These are phyloP conservation scores for Tuber magnatum DNA, from an alignment of 495 filamentous ascomycete genomes.

Conservation along the genomic window DNA sequence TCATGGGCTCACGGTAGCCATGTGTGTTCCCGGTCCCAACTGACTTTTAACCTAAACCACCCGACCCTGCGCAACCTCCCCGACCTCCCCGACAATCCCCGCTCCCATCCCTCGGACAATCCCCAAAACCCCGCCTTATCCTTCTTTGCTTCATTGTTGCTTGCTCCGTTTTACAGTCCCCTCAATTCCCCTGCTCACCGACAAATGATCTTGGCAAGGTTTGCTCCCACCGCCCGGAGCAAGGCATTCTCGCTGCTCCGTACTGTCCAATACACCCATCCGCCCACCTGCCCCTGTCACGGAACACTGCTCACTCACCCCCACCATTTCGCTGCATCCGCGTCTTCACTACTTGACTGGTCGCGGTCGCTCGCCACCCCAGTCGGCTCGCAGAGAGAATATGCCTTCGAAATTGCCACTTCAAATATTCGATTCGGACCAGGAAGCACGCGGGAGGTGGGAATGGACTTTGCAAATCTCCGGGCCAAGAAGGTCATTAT, in stretches of 20 bases:
- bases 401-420: slow-evolving; percentile 97
- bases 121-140: not conserved
- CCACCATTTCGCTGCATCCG: slow-evolving; percentile 47
- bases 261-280: slow-evolving; percentile 83
- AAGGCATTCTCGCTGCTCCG: slow-evolving; percentile 75
- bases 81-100: too few species aligned
- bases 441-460: slow-evolving; percentile 92
- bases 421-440: slow-evolving; percentile 89
- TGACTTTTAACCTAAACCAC: too few species aligned
- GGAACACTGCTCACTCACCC: slow-evolving; percentile 72
- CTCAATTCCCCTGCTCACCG: too few species aligned
- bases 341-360: slow-evolving; percentile 44
- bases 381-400: slow-evolving; percentile 62
- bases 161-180: not conserved
- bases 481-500: slow-evolving; percentile 76
- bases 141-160: not conserved
- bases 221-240: slow-evolving; percentile 57
- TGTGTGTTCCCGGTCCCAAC: too few species aligned
- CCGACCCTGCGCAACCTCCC: too few species aligned
- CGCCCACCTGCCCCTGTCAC: slow-evolving; percentile 86
- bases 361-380: slow-evolving; percentile 21
- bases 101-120: not conserved
- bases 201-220: slow-evolving; percentile 26
- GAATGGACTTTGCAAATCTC: slow-evolving; percentile 96
- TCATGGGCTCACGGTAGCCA: too few species aligned